Base-by-base conservation (phyloP, 2,329 filamentous ascomycete species). In the Epichloe festucae region DNA sequence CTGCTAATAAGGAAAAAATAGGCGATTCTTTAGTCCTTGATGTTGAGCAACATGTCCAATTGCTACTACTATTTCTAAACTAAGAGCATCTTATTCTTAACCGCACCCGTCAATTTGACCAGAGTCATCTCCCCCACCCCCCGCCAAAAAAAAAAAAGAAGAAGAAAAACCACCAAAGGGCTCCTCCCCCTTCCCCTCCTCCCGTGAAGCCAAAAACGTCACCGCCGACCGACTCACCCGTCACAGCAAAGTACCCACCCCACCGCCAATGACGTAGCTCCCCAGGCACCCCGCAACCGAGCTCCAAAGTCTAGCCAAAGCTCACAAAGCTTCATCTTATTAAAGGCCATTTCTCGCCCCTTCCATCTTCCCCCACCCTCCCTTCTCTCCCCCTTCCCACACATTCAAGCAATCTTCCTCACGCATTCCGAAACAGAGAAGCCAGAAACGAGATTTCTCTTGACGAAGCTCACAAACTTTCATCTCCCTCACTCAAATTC, bases 191-290 rank as follows among this genome's bases (percentile, higher is more conserved):
- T 34, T 7, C 6, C 23, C 7, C 23, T 8, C 7, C 23, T 8
- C 17, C 17, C 7, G 3, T 17, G 42, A 11, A 19, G 10, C 36
- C 41, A 17, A 45, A 19, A 50, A 40, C 41, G 35, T 40, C 48
- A 46, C 48, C 41, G 6, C 48, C 41, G 12, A 35, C 27, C 41
- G 12, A 35, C 27, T 36, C 17, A 17, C 23, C 36, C 21, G 5
- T 23, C 23, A 17, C 23, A 17, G 27, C n/a, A 14, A 47, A 39
- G 49, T 35, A 21, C 40, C 34, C 36, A 17, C 17, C n/a, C n/a
- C 19, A 15, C 40, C n/a, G 46, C 46, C 34, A 52, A 52, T 52
- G 51, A 52, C 51, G 51, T 52, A 49, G 19, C 34, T 46, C 50
- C 31, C 15, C 5, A n/a, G 27, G 27, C 23, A 43, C 19, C 41